Conservation (phyloP, 805 yeast genomes). For the Phaffomyces opuntiae region DNA sequence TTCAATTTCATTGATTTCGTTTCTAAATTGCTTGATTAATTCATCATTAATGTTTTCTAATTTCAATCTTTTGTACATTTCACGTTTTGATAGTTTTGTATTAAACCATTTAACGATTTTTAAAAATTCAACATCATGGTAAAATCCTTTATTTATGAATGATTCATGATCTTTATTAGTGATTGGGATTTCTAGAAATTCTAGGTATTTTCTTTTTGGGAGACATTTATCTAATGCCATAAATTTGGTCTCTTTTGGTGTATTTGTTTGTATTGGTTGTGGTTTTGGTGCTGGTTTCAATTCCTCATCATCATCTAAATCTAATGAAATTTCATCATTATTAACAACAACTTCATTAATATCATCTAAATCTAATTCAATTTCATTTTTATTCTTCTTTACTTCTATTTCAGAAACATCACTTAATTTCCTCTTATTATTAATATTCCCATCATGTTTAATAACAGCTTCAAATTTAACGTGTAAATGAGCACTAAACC, state of each 20-base stretch:
- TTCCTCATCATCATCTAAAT: slow-evolving; percentile 15
- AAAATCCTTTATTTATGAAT: not conserved
- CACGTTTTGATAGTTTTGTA: slow-evolving; percentile 5
- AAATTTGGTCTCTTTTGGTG: slow-evolving; percentile 38
- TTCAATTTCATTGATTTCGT: slow-evolving; percentile 11
- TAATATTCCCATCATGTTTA: slow-evolving; percentile 22
- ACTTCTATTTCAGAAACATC: not conserved
- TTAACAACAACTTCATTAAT: slow-evolving; percentile 9
- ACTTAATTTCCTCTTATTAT: slow-evolving; percentile 11
- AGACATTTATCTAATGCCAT: slow-evolving; percentile 83
- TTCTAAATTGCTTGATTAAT: slow-evolving; percentile 12
- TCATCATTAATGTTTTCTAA: slow-evolving; percentile 7
- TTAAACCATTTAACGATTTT: slow-evolving; percentile 18
- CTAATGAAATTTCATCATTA: slow-evolving; percentile 28
- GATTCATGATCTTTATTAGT: slow-evolving; percentile 17
- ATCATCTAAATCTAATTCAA: slow-evolving; percentile 22
- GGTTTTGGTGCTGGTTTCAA: too few species aligned
- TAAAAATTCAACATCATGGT: slow-evolving; percentile 16
- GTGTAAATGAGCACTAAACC: slow-evolving; percentile 92
- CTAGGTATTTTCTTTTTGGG: slow-evolving; percentile 54
- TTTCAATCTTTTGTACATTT: slow-evolving; percentile 9
- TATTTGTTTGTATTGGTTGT: too few species aligned
- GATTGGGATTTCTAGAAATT: slow-evolving; percentile 38
- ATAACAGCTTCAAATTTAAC: slow-evolving; percentile 58
- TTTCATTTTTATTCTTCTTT: slow-evolving; percentile 19